Evolutionary conservation across 2,329 filamentous ascomycete genomes (phyloP).

Genomic region (Dactylellina cionopaga): DNA sequence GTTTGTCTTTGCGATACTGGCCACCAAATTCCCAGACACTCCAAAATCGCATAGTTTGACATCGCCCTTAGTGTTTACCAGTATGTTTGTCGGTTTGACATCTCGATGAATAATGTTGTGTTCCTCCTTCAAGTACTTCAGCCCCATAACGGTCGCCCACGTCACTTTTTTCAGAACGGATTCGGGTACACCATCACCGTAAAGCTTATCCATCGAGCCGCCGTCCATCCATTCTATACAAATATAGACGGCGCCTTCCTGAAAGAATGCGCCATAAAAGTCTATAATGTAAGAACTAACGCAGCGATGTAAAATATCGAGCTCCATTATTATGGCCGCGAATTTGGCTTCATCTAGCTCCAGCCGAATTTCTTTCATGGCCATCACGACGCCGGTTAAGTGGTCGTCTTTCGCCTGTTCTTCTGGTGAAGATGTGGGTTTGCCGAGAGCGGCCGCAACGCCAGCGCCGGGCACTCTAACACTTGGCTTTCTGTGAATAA

Average conservation of each 20-base stretch:
- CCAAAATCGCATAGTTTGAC: constrained; percentile 99
- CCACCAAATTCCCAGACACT: constrained; percentile 93
- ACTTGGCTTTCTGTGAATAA: constrained; percentile 76
- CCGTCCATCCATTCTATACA: constrained; percentile 99
- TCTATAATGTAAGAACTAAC: constrained; percentile 96
- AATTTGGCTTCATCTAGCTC: constrained; percentile 98
- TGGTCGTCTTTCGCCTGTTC: constrained; percentile 23
- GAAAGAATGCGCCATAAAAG: constrained; percentile 98
- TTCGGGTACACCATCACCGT: constrained; percentile 89
- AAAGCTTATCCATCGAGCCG: constrained; percentile 95
- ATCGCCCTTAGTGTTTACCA: constrained; percentile 87
- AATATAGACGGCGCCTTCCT: constrained; percentile 98
- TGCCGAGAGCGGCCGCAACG: constrained; percentile 64
- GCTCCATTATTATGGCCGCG: constrained; percentile 94
- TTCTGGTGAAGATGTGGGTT: neutral
- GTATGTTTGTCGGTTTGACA: constrained; percentile 98
- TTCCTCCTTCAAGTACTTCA: constrained; percentile 94
- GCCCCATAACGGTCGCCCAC: constrained; percentile 84
- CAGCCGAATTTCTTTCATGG: constrained; percentile 97
- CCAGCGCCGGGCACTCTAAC: constrained; percentile 69
- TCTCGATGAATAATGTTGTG: constrained; percentile 99
- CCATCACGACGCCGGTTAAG: constrained; percentile 79
- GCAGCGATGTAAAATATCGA: constrained; percentile 94
- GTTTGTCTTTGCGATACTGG: constrained; percentile 97
- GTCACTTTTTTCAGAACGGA: constrained; percentile 89